These are phyloP conservation scores for Sporothrix pseudoabietina DNA, from an alignment of 2,329 filamentous ascomycete genomes.

Conservation along the genomic window DNA sequence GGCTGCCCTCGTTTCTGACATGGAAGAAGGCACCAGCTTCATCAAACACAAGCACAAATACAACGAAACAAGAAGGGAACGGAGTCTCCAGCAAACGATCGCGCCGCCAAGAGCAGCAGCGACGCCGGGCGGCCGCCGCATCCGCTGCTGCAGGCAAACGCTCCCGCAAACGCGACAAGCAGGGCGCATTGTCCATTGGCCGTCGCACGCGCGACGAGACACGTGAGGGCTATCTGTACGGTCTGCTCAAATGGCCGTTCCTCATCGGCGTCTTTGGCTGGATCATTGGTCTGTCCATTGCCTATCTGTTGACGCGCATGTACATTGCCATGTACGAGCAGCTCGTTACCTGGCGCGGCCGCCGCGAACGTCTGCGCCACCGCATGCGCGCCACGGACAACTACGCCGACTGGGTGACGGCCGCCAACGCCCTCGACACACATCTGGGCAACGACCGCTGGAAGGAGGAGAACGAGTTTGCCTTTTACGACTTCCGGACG, in stretches of 20 bases:
- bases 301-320: slow-evolving; percentile 78
- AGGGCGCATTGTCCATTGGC: slow-evolving; percentile 41
- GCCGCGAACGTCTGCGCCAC: slow-evolving; percentile 68
- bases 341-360: slow-evolving; percentile 84
- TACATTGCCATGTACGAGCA: slow-evolving; percentile 96
- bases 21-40: slow-evolving; percentile 10
- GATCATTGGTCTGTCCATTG: slow-evolving; percentile 71
- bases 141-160: slow-evolving; percentile 41
- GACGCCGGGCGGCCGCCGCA: slow-evolving; percentile 29
- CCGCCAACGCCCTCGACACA: slow-evolving; percentile 75
- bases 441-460: slow-evolving; percentile 80
- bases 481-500: slow-evolving; percentile 86
- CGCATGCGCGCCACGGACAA: slow-evolving; percentile 70
- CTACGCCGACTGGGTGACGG: slow-evolving; percentile 81
- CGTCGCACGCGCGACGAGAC: slow-evolving; percentile 83
- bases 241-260: slow-evolving; percentile 87
- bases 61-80: background rate
- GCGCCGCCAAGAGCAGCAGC: slow-evolving; percentile 41
- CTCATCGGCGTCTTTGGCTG: slow-evolving; percentile 77
- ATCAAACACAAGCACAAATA: background rate
- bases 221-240: slow-evolving; percentile 88
- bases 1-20: slow-evolving; percentile 17
- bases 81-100: slow-evolving; percentile 39
- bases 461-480: slow-evolving; percentile 76
- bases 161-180: slow-evolving; percentile 25